Conservation (phyloP, 352 stramenopile species). For the Phytophthora citrophthora region DNA sequence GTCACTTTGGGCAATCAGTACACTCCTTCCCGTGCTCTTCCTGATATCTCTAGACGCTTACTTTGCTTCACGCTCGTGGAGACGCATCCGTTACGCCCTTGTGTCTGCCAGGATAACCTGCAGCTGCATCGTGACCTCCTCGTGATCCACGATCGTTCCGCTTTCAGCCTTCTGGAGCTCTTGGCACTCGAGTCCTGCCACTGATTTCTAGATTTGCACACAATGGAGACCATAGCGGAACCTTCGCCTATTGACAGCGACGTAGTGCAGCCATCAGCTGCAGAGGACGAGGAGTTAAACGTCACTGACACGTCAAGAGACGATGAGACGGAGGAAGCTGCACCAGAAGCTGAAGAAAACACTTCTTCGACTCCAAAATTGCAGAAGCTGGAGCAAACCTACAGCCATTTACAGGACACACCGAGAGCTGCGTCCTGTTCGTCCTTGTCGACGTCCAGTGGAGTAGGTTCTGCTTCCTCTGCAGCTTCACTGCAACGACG, state of each 20-base stretch:
- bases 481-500: slow-evolving; percentile 17
- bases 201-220: slow-evolving; percentile 5
- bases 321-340: slow-evolving; percentile 11
- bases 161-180: not conserved
- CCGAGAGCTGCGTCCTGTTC: slow-evolving; percentile 31
- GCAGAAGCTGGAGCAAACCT: slow-evolving; percentile 7
- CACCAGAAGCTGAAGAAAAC: not conserved
- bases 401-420: slow-evolving; percentile 11
- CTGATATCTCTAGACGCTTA: slow-evolving; percentile 21
- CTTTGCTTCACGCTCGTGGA: slow-evolving; percentile 29
- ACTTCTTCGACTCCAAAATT: slow-evolving; percentile 1
- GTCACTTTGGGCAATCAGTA: slow-evolving; percentile 12
- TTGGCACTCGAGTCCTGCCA: not conserved
- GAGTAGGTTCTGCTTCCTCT: slow-evolving; percentile 3
- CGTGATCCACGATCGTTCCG: slow-evolving; percentile 12
- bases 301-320: slow-evolving; percentile 30
- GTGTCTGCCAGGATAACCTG: slow-evolving; percentile 3
- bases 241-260: not conserved
- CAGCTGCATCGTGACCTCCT: slow-evolving; percentile 6
- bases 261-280: not conserved
- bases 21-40: not conserved
- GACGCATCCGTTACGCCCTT: slow-evolving; percentile 15
- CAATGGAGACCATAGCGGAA: not conserved
- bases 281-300: slow-evolving; percentile 28
- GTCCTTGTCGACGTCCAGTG: slow-evolving; percentile 25